Percentiles rank a stretch among this genome's conserved stretches.
Conservation (phyloP, 495 filamentous ascomycete genomes). For the Hypoxylon trugodes region DNA sequence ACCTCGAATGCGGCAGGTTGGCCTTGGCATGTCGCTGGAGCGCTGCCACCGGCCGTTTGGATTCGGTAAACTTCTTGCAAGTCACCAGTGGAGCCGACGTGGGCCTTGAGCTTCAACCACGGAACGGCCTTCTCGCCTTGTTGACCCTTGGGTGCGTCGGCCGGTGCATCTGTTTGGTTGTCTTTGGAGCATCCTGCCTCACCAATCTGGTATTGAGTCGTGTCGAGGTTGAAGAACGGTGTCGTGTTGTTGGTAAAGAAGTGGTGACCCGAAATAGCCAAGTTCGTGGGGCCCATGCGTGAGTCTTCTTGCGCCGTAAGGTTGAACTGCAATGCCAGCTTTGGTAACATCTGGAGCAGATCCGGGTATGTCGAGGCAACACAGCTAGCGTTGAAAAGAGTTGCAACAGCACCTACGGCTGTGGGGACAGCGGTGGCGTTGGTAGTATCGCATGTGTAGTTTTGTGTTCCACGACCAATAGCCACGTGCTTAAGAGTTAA, state of each 20-base stretch:
- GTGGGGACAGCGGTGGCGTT: conserved; percentile 66
- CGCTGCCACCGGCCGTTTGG: conserved; percentile 81
- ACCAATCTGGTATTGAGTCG: conserved; percentile 60
- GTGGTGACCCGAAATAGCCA: conserved; percentile 77
- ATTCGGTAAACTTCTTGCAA: conserved; percentile 85
- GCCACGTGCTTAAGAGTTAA: conserved; percentile 76
- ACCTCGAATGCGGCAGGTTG: conserved; percentile 69
- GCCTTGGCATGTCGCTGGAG: conserved; percentile 78
- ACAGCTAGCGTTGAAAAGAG: conserved; percentile 89
- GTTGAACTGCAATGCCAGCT: conserved; percentile 64
- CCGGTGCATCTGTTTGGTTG: conserved; percentile 64
- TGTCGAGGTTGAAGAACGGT: conserved; percentile 81
- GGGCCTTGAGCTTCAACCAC: conserved; percentile 71
- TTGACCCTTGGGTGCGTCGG: conserved; percentile 60
- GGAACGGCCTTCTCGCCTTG: conserved; percentile 67
- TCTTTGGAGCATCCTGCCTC: conserved; percentile 70
- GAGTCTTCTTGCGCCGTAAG: conserved; percentile 46
- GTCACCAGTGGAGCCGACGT: conserved; percentile 61
- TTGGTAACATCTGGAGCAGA: conserved; percentile 64
- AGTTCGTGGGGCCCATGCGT: conserved; percentile 60
- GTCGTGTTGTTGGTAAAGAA: conserved; percentile 73
- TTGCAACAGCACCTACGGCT: conserved; percentile 78
- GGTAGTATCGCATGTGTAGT: conserved; percentile 82
- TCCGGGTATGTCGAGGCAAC: conserved; percentile 71
- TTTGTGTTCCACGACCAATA: conserved; percentile 88